Conservation (phyloP, 306 rosid species). For the Acacia acuminata region DNA sequence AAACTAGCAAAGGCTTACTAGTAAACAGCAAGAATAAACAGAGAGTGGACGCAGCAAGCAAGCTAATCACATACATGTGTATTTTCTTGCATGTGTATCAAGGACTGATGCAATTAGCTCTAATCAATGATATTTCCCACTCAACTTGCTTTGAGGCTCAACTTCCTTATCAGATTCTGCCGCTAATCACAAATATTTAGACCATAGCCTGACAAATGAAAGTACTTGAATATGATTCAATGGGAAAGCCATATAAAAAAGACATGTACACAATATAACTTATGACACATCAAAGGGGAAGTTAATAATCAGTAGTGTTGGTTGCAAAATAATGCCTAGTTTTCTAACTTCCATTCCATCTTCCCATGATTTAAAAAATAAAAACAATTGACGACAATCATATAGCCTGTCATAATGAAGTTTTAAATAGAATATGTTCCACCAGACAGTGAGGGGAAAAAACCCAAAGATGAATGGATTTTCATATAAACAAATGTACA, state of each 20-base stretch:
- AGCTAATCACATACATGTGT: too few relatives aligned
- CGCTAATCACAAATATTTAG: neutral
- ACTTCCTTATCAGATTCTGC: neutral
- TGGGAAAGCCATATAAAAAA: too few relatives aligned
- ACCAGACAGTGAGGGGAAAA: neutral
- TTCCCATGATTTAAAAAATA: neutral
- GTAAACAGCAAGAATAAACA: too few relatives aligned
- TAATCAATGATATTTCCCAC: too few relatives aligned
- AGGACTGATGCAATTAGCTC: too few relatives aligned
- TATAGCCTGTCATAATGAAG: neutral
- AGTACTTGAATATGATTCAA: too few relatives aligned
- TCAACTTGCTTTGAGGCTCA: neutral
- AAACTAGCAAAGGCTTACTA: too few relatives aligned
- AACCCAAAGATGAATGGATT: neutral
- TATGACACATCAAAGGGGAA: neutral
- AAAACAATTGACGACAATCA: neutral
- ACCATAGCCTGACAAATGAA: neutral
- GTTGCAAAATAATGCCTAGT: neutral
- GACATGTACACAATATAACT: too few relatives aligned
- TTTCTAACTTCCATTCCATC: neutral
- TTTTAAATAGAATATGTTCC: conserved; percentile 3
- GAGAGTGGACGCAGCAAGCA: too few relatives aligned
- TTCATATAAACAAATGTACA: neutral
- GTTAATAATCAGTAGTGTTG: neutral
- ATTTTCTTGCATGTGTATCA: too few relatives aligned